Evolutionary conservation across 2,329 filamentous ascomycete genomes (phyloP).

Genomic region (Rugonectria rugulosa): DNA sequence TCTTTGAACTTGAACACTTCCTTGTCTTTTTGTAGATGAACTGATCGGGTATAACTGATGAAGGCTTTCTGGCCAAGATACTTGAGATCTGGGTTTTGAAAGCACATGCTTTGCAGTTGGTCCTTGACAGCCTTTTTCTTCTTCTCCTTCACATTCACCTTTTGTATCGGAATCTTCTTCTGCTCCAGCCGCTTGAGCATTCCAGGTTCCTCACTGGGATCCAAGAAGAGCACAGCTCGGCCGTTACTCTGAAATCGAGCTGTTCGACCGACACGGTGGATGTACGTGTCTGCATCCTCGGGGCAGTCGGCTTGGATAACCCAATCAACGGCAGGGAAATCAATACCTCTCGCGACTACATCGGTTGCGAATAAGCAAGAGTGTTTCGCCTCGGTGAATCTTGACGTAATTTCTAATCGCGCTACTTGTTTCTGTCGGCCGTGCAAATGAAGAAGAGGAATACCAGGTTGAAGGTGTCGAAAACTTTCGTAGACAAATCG

Average conservation of each 20-base stretch:
- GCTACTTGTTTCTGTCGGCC: conserved; percentile 93
- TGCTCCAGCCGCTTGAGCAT: conserved; percentile 86
- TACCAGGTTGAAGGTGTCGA: conserved; percentile 91
- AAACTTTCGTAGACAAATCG: conserved; percentile 95
- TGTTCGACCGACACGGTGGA: conserved; percentile 92
- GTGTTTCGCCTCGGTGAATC: conserved; percentile 81
- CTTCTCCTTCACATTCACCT: conserved; percentile 85
- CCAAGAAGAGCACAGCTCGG: conserved; percentile 87
- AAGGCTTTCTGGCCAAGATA: conserved; percentile 97
- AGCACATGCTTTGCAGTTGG: conserved; percentile 92
- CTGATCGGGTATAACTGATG: conserved; percentile 83
- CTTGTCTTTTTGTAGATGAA: conserved; percentile 91
- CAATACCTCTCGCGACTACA: conserved; percentile 90
- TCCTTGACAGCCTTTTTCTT: conserved; percentile 88
- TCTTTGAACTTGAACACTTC: conserved; percentile 86
- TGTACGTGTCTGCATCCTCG: conserved; percentile 96
- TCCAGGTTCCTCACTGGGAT: conserved; percentile 90
- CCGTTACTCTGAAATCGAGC: conserved; percentile 92
- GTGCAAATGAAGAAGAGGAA: conserved; percentile 90
- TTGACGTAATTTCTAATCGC: conserved; percentile 84
- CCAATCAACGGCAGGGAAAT: conserved; percentile 97
- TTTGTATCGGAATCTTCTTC: conserved; percentile 88
- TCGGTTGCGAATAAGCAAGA: conserved; percentile 95
- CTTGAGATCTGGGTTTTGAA: conserved; percentile 92
- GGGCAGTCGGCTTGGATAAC: conserved; percentile 98